A percentile compares a stretch with the other conserved stretches of the same genome.
Evolutionary conservation across 2,329 filamentous ascomycete genomes (phyloP).

Genomic region (Cladosporium sp.): DNA sequence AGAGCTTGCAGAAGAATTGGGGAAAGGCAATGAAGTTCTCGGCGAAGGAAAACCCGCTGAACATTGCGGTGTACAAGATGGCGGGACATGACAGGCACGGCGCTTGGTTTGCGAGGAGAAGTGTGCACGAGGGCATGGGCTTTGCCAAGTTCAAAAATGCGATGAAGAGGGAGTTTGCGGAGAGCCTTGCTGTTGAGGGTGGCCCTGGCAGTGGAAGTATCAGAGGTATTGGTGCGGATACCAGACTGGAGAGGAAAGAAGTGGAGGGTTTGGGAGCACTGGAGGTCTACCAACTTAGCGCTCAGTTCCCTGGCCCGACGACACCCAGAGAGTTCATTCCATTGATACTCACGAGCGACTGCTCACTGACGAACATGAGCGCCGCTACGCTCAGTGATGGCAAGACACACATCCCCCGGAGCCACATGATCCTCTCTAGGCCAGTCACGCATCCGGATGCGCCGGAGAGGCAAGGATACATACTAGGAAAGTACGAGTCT

Average conservation of each 20-base stretch:
- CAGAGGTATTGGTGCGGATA: slow-evolving; percentile 80
- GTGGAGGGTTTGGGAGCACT: slow-evolving; percentile 59
- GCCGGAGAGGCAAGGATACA: slow-evolving; percentile 65
- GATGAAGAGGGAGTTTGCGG: slow-evolving; percentile 73
- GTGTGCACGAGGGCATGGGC: slow-evolving; percentile 71
- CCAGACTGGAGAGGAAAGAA: slow-evolving; percentile 60
- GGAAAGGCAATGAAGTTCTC: slow-evolving; percentile 74
- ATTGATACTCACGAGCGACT: slow-evolving; percentile 64
- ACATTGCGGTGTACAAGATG: slow-evolving; percentile 76
- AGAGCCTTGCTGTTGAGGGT: slow-evolving; percentile 68
- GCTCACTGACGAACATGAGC: slow-evolving; percentile 47
- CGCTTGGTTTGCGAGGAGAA: slow-evolving; percentile 83
- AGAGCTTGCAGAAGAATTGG: slow-evolving; percentile 73
- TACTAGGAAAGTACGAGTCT: slow-evolving; percentile 84
- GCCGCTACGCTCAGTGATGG: slow-evolving; percentile 27
- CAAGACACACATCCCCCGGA: slow-evolving; percentile 50
- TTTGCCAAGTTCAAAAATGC: slow-evolving; percentile 76
- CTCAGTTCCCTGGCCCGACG: slow-evolving; percentile 85
- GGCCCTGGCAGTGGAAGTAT: slow-evolving; percentile 70
- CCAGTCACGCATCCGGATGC: slow-evolving; percentile 75
- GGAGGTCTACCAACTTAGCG: slow-evolving; percentile 79
- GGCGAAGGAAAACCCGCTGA: slow-evolving; percentile 68
- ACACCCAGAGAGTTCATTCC: slow-evolving; percentile 85
- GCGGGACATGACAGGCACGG: slow-evolving; percentile 75
- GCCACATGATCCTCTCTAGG: slow-evolving; percentile 84